Evolutionary conservation across 176 grass and related monocot species (phyloP), one percentile per base, ranked within the genome.

Genomic region (Oryza brachyantha): DNA sequence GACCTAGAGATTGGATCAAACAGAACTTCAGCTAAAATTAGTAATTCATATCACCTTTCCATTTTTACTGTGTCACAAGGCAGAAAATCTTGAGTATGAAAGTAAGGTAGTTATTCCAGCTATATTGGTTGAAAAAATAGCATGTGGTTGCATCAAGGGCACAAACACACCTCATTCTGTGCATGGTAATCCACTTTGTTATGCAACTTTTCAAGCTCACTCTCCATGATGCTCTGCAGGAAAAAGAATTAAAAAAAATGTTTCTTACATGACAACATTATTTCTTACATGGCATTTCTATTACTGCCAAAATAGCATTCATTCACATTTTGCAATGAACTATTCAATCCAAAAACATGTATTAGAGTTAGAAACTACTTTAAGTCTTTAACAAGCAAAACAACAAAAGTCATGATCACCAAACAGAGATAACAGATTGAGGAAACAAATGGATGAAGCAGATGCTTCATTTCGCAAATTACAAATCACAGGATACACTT

Each of bases 161-260:
- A 86, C 37, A 59, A 68, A 66, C 61, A 74, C 72, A 95, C 93
- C 84, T 77, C 85, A 85, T 95, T 83, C 66, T 83, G 89, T 36
- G 60, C 63, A 74, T 79, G 63, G 62, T 22, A 80, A 41, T 65
- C 78, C 74, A 95, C 77, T 87, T 87, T 77, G 40, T 69, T 82
- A 73, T 95, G 86, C 69, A 92, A 73, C 35, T 86, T 83, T 85
- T 74, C 75, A 72, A 92, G 77, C 59, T 89, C 85, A 31, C 76
- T 64, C 64, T 92, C 86, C 69, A 95, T 79, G 58, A 24, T 74
- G 19, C 24, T 81, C 93, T 95, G 84, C 69, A 85, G 21, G 16
- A 79, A 45, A 88, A 78, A 10, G 42, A 60, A 69, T 63, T 35
- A 29, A 69, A 3, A 61, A 7, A n/a, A 2, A 2, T 40, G 32